phyloP scores from a whole-genome alignment of 768 basidiomycete genomes.

The Collybia sordida region DNA sequence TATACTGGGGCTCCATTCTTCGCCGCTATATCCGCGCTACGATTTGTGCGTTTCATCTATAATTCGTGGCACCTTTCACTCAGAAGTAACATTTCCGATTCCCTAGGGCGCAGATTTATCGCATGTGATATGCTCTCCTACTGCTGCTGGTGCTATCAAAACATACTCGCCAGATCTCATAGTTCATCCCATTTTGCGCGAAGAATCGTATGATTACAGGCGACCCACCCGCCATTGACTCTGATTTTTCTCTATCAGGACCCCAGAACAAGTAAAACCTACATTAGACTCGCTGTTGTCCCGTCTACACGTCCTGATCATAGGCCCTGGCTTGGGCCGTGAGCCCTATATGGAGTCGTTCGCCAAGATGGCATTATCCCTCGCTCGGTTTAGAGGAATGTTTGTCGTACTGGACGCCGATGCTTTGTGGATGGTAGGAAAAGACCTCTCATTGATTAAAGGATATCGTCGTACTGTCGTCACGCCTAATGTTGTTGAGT shows the following conservation, averaged over 20 bases:
- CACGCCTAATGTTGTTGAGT: slow-evolving; percentile 95
- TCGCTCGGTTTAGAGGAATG: slow-evolving; percentile 76
- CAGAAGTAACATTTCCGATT: background rate
- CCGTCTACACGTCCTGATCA: slow-evolving; percentile 88
- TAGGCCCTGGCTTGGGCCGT: slow-evolving; percentile 94
- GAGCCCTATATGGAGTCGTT: slow-evolving; percentile 87
- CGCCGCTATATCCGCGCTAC: slow-evolving; percentile 86
- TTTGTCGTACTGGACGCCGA: slow-evolving; percentile 96
- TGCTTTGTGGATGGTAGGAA: slow-evolving; percentile 79
- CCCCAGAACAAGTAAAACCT: slow-evolving; percentile 44
- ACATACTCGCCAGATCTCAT: slow-evolving; percentile 96
- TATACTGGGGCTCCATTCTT: slow-evolving; percentile 98
- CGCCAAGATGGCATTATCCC: slow-evolving; percentile 70
- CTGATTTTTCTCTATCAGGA: slow-evolving; percentile 29
- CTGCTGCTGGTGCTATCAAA: slow-evolving; percentile 91
- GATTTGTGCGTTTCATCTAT: slow-evolving; percentile 55
- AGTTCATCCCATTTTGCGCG: slow-evolving; percentile 87
- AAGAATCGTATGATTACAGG: slow-evolving; percentile 51
- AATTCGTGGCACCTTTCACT: background rate
- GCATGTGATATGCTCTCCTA: slow-evolving; percentile 96
- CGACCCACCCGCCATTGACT: background rate
- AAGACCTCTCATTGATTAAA: slow-evolving; percentile 68
- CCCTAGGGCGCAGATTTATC: slow-evolving; percentile 87
- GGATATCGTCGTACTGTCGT: slow-evolving; percentile 88
- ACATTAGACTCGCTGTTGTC: slow-evolving; percentile 69